Percentiles rank a stretch among this genome's conserved stretches.
phyloP scores from a whole-genome alignment of 805 yeast species.

The Yamadazyma takamatsuzukensis region DNA sequence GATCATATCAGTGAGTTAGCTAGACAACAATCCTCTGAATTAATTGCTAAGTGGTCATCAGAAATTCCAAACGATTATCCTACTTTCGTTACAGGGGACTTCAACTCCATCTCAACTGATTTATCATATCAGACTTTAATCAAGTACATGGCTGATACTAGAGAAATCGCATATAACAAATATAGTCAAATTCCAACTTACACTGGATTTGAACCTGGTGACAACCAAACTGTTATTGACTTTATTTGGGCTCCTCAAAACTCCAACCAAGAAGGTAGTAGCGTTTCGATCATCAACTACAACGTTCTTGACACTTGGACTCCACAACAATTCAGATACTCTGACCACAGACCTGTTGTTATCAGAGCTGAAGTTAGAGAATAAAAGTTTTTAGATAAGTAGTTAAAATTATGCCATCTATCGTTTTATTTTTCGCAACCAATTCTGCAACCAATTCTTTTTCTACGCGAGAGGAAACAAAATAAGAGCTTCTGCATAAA shows the following conservation, averaged over 20 bases:
- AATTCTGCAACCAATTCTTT: no score
- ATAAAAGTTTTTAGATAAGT: no score
- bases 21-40: slow-evolving; percentile 42
- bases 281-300: slow-evolving; percentile 19
- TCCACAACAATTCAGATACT: slow-evolving; percentile 31
- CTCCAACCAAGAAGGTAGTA: slow-evolving; percentile 5
- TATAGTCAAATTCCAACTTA: slow-evolving; percentile 28
- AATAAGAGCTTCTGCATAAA: no score
- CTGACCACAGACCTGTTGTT: slow-evolving; percentile 48
- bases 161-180: slow-evolving; percentile 30
- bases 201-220: slow-evolving; percentile 33
- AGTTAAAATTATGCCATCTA: no score
- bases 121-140: slow-evolving; percentile 31
- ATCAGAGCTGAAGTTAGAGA: no score
- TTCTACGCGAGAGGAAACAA: no score
- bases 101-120: slow-evolving; percentile 39
- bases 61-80: slow-evolving; percentile 29
- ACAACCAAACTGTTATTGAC: slow-evolving; percentile 33
- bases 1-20: slow-evolving; percentile 47
- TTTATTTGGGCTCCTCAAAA: slow-evolving; percentile 34
- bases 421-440: no score
- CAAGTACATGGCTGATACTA: slow-evolving; percentile 15
- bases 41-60: slow-evolving; percentile 39
- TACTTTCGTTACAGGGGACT: slow-evolving; percentile 50
- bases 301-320: slow-evolving; percentile 31